A percentile compares a stretch with the other conserved stretches of the same genome.
phyloP scores from a whole-genome alignment of 1,284 basidiomycete species.

The Ustilago crameri region DNA sequence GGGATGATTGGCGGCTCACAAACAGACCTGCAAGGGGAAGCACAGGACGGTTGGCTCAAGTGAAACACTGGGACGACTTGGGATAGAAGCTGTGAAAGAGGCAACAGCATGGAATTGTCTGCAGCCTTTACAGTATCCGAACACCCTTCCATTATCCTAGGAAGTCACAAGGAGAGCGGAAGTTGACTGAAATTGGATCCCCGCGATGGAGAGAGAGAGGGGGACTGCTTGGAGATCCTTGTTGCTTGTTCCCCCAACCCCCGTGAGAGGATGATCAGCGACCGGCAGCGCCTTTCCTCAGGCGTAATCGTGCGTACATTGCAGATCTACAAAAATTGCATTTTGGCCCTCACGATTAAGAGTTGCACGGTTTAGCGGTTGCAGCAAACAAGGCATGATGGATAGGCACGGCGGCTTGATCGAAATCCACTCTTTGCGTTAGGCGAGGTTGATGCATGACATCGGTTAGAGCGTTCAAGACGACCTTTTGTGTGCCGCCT shows the following conservation, averaged over 20 bases:
- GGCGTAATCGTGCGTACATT: too few relatives aligned
- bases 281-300: too few relatives aligned
- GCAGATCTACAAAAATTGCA: too few relatives aligned
- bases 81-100: neutral
- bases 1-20: neutral
- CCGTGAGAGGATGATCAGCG: too few relatives aligned
- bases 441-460: conserved; percentile 1
- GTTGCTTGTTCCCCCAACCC: too few relatives aligned
- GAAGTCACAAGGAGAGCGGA: neutral
- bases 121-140: conserved; percentile 8
- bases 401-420: neutral
- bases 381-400: neutral
- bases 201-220: too few relatives aligned
- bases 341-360: too few relatives aligned
- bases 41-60: neutral
- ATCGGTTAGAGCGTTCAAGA: neutral
- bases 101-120: conserved; percentile 8
- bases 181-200: too few relatives aligned
- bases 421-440: neutral
- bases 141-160: neutral
- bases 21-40: neutral
- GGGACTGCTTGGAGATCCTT: too few relatives aligned
- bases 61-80: too few relatives aligned
- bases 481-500: neutral
- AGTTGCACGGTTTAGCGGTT: too few relatives aligned